phyloP scores from a whole-genome alignment of 2,329 filamentous ascomycete species.

The Neofusicoccum umdonicola region DNA sequence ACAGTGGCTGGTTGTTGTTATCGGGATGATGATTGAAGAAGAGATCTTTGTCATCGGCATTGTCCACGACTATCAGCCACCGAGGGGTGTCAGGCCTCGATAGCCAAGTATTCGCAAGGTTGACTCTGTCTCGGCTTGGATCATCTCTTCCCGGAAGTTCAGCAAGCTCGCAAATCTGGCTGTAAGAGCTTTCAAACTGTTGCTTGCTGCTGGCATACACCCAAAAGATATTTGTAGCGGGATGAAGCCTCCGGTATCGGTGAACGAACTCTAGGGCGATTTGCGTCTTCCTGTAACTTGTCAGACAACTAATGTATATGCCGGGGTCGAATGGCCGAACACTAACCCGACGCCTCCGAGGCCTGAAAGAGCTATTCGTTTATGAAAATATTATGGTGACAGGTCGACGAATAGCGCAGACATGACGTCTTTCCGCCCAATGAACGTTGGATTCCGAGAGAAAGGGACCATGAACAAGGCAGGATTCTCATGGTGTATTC shows the following conservation, averaged over 20 bases:
- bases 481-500: not conserved
- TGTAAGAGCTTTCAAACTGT: not conserved
- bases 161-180: not conserved
- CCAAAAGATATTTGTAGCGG: not conserved
- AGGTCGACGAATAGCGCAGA: not conserved
- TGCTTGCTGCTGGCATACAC: not conserved
- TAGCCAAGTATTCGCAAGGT: not conserved
- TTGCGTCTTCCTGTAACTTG: not conserved
- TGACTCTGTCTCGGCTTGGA: not conserved
- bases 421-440: not conserved
- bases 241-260: not conserved
- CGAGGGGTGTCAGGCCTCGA: not conserved
- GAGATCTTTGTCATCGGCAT: not conserved
- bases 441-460: not conserved
- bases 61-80: not conserved
- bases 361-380: conserved; percentile 22
- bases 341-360: conserved; percentile 24
- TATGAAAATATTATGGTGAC: conserved; percentile 3
- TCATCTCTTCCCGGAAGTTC: not conserved
- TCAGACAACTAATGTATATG: not conserved
- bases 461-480: not conserved
- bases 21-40: not conserved
- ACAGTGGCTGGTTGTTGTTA: not conserved
- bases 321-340: not conserved
- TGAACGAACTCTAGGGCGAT: not conserved